Percentiles rank a stretch among this genome's conserved stretches.
These are phyloP conservation scores for Vitis vinifera DNA, from an alignment of 164 flowering plant genomes.

Conservation along the genomic window ASM3070453v1 NC_081821.1:10901501-10902000, in stretches of 20 bases:
- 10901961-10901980: constrained; percentile 78
- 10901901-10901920: constrained; percentile 60
- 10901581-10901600: no score
- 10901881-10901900: constrained; percentile 59
- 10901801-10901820: constrained; percentile 50
- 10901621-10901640: constrained; percentile 34
- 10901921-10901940: constrained; percentile 6
- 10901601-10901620: no score
- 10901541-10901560: neutral
- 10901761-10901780: constrained; percentile 50
- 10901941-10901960: constrained; percentile 52
- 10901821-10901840: constrained; percentile 40
- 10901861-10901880: constrained; percentile 42
- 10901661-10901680: constrained; percentile 83
- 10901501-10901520: constrained; percentile 50
- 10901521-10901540: constrained; percentile 54
- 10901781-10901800: constrained; percentile 37
- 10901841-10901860: constrained; percentile 35
- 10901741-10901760: constrained; percentile 50
- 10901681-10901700: constrained; percentile 44
- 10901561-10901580: no score
- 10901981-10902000: constrained; percentile 75
- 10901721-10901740: constrained; percentile 22
- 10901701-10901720: constrained; percentile 41
- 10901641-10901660: constrained; percentile 54